A percentile compares a stretch with the other conserved stretches of the same genome.
phyloP scores from a whole-genome alignment of 2,329 filamentous ascomycete species.

The Ascosphaera apis region DNA sequence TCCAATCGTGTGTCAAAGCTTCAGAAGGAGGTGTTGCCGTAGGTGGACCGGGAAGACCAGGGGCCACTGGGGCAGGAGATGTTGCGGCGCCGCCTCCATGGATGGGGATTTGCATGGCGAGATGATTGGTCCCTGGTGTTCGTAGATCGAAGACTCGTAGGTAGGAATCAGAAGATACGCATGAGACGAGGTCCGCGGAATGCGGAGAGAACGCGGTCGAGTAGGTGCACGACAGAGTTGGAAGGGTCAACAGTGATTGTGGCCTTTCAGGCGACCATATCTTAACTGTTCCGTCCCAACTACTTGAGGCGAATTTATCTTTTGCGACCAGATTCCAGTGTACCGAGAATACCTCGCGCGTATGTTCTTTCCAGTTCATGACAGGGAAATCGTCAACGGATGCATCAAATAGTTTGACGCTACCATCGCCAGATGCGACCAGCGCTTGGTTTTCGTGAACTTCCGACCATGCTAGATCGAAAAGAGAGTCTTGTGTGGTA shows the following conservation, averaged over 20 bases:
- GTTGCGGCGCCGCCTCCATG: slow-evolving; percentile 41
- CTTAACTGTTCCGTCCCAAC: slow-evolving; percentile 92
- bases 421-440: slow-evolving; percentile 76
- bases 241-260: slow-evolving; percentile 60
- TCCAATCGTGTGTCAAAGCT: slow-evolving; percentile 92
- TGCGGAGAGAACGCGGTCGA: slow-evolving; percentile 77
- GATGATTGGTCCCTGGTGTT: slow-evolving; percentile 69
- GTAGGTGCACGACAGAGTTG: slow-evolving; percentile 86
- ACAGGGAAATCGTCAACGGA: slow-evolving; percentile 63
- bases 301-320: slow-evolving; percentile 70
- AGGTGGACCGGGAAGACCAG: slow-evolving; percentile 13
- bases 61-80: slow-evolving; percentile 16
- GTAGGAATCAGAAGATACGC: slow-evolving; percentile 72
- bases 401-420: slow-evolving; percentile 82
- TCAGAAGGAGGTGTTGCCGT: slow-evolving; percentile 42
- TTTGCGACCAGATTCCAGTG: slow-evolving; percentile 84
- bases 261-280: slow-evolving; percentile 70
- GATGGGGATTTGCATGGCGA: slow-evolving; percentile 61
- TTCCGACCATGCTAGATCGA: slow-evolving; percentile 89
- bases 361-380: slow-evolving; percentile 82
- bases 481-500: slow-evolving; percentile 92
- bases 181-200: slow-evolving; percentile 62
- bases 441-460: slow-evolving; percentile 87
- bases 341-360: slow-evolving; percentile 76
- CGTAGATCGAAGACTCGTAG: slow-evolving; percentile 80